phyloP scores from a whole-genome alignment of 208 protist species.

The Leishmania mexicana region DNA sequence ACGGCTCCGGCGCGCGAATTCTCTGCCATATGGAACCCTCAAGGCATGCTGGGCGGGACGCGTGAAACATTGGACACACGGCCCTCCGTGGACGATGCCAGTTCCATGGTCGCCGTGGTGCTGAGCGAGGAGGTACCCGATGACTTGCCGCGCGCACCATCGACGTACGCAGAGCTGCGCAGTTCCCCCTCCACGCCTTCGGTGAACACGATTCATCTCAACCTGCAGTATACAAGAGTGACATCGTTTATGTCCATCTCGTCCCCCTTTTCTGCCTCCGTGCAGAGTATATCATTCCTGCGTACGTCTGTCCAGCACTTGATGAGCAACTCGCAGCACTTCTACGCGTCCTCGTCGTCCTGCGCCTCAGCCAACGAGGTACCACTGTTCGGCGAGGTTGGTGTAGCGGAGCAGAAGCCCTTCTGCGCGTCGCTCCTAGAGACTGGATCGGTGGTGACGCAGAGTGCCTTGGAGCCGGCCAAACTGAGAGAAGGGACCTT shows the following conservation, averaged over 20 bases:
- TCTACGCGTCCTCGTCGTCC: not conserved
- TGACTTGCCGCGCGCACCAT: conserved; percentile 21
- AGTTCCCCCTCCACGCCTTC: conserved; percentile 11
- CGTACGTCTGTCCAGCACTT: conserved; percentile 11
- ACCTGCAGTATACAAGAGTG: conserved; percentile 11
- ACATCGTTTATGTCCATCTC: conserved; percentile 45
- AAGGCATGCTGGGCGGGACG: conserved; percentile 14
- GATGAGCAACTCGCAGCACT: conserved; percentile 15
- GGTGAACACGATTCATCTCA: conserved; percentile 32
- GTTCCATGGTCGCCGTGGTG: conserved; percentile 25
- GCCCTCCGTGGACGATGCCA: not conserved
- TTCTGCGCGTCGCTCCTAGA: not conserved
- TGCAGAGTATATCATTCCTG: conserved; percentile 9
- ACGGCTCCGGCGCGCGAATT: not conserved
- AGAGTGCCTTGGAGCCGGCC: not conserved
- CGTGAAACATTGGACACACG: not conserved
- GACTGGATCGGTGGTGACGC: not conserved
- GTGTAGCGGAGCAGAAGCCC: not conserved
- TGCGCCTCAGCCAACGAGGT: not conserved
- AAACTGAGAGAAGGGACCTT: not conserved
- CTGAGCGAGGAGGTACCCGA: conserved; percentile 14
- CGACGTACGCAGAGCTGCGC: not conserved
- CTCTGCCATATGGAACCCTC: conserved; percentile 14
- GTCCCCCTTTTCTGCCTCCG: conserved; percentile 11
- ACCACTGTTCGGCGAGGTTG: not conserved